Evolutionary conservation across 2,329 filamentous ascomycete genomes (phyloP).

Genomic region (Fusarium fracticaudum): DNA sequence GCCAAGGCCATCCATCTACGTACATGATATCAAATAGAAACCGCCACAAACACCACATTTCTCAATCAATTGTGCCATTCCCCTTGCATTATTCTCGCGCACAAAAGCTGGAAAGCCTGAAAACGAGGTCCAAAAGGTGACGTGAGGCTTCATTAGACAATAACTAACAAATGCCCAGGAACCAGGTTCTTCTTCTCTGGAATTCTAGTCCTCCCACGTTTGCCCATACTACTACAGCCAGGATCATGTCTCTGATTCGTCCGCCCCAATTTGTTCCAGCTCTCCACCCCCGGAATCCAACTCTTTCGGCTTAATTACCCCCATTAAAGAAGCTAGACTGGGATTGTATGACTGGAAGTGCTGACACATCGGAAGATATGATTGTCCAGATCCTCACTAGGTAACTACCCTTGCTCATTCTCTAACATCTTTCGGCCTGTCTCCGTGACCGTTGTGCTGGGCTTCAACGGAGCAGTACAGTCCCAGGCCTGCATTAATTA

Average conservation of each 20-base stretch:
- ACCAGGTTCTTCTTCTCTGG: neutral
- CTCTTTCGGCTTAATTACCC: neutral
- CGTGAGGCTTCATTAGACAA: neutral
- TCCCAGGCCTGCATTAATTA: neutral
- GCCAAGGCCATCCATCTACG: conserved; percentile 1
- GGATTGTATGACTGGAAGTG: conserved; percentile 17
- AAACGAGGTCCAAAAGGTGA: neutral
- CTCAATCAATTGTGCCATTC: neutral
- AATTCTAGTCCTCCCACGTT: neutral
- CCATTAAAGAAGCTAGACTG: neutral
- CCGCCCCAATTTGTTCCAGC: conserved; percentile 4
- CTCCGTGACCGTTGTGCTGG: neutral
- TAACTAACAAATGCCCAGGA: neutral
- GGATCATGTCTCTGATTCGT: conserved; percentile 24
- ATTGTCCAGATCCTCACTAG: neutral
- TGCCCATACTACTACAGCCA: neutral
- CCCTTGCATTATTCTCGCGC: neutral
- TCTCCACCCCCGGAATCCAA: conserved; percentile 8
- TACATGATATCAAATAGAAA: neutral
- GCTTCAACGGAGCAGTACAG: neutral
- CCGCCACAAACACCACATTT: conserved; percentile 20
- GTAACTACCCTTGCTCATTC: neutral
- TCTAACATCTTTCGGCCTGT: conserved; percentile 7
- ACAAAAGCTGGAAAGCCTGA: neutral
- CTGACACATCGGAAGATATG: conserved; percentile 30